Percentiles rank a stretch among this genome's conserved stretches.
These are phyloP conservation scores for Thyridium curvatum DNA, from an alignment of 2,329 filamentous ascomycete genomes.

Conservation along the genomic window DNA sequence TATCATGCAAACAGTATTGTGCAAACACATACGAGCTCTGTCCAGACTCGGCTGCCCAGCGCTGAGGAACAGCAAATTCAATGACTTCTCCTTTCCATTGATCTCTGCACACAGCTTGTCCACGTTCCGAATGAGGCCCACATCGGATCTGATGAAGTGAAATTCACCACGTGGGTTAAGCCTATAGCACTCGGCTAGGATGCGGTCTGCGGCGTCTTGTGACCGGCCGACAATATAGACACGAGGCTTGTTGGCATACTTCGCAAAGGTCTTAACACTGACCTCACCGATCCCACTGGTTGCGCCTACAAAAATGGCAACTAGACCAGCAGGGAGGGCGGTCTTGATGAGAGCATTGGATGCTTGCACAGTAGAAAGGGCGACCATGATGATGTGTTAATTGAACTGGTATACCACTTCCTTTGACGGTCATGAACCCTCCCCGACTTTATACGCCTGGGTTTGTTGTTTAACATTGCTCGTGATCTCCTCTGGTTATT, in stretches of 20 bases:
- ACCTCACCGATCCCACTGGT: conserved; percentile 44
- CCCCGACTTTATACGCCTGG: no score
- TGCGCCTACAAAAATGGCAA: conserved; percentile 43
- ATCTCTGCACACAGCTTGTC: conserved; percentile 45
- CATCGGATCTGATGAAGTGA: conserved; percentile 38
- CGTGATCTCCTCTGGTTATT: no score
- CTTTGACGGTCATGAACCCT: no score
- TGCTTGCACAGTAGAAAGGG: conserved; percentile 16
- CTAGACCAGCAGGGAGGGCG: conserved; percentile 28
- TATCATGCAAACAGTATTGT: neutral
- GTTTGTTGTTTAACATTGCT: no score
- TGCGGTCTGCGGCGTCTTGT: conserved; percentile 28
- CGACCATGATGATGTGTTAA: conserved; percentile 30
- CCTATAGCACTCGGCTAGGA: conserved; percentile 31
- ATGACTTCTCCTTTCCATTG: conserved; percentile 36
- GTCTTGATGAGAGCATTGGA: conserved; percentile 25
- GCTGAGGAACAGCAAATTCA: conserved; percentile 24
- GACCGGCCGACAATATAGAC: conserved; percentile 43
- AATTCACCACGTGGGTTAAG: conserved; percentile 37
- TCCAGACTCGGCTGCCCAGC: conserved; percentile 4
- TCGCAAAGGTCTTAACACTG: conserved; percentile 36
- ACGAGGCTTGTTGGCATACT: conserved; percentile 28
- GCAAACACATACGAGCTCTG: conserved; percentile 13
- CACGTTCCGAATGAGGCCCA: conserved; percentile 38
- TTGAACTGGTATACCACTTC: no score